phyloP scores from a whole-genome alignment of 1,284 basidiomycete genomes.

The Mrakiaceae sp. region DNA sequence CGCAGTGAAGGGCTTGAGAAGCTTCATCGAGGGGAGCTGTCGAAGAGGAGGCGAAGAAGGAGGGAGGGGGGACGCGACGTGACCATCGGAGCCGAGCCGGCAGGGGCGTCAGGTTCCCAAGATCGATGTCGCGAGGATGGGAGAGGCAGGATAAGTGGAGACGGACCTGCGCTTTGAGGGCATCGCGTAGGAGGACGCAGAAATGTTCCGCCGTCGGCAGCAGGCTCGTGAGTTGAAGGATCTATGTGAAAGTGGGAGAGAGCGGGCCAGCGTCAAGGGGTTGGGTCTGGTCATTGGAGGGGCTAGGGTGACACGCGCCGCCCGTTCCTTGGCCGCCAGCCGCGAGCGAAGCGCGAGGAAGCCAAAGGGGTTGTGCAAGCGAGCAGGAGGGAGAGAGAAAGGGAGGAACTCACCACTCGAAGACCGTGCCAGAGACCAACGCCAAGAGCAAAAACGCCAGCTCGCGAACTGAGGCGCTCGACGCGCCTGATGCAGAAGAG shows the following conservation, averaged over 20 bases:
- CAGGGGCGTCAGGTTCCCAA: neutral
- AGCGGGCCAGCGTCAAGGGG: neutral
- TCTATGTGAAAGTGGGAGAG: constrained; percentile 39
- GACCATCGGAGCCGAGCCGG: neutral
- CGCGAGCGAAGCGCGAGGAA: no score
- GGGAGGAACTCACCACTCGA: constrained; percentile 61
- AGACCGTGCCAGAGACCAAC: constrained; percentile 90
- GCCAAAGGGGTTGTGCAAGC: neutral
- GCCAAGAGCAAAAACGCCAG: constrained; percentile 89
- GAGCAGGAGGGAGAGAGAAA: constrained; percentile 15
- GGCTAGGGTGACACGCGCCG: no score
- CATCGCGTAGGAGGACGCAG: constrained; percentile 76
- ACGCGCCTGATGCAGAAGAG: constrained; percentile 87
- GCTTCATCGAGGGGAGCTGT: constrained; percentile 83
- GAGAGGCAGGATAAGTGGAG: no score
- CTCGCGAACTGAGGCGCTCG: constrained; percentile 81
- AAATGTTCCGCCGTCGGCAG: constrained; percentile 90
- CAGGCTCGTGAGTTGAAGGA: constrained; percentile 91
- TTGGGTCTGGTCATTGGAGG: neutral
- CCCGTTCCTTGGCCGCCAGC: no score
- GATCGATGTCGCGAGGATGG: no score
- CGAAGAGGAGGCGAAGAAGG: constrained; percentile 27
- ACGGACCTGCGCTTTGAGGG: constrained; percentile 76
- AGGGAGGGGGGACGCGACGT: no score
- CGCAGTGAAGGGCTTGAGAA: constrained; percentile 78